Evolutionary conservation across 441 rosid genomes (phyloP), one percentile per base, ranked within the genome.

Genomic region (Syzygium syzygioides): DNA sequence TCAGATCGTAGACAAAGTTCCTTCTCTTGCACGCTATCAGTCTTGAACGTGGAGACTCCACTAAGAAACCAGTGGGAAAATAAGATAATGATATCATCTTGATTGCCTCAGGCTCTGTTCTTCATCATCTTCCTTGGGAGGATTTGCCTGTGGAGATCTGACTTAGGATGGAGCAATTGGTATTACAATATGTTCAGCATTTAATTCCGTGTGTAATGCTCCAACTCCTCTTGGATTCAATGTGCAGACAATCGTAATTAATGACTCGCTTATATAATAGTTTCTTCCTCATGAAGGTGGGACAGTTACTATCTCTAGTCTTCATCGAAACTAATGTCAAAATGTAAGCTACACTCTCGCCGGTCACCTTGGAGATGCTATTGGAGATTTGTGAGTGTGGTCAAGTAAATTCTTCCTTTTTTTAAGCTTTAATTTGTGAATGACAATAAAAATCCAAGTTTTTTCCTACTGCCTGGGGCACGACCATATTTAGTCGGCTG

Each of bases 381-480:
- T 32, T 68, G 45, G 79, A 19, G 79, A 68, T 68, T 19, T 68
- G 45, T 11, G 48, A 68, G 26, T 34, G 45, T 32, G 79, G 26
- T 20, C 11, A 55, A 25, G 59, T 55, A 7, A 20, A 55, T 55
- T 3, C 23, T 55, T 19, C 6, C 19, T 54, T 17, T 3, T 54
- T 64, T 18, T 64, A 7, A 32, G 0, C 34, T 62, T 62, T n/a
- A 6, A 62, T 62, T 14, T 62, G 71, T 62, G n/a, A n/a, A n/a
- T 14, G 20, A 62, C n/a, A 9, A 62, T n/a, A 9, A 62, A n/a
- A 62, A n/a, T 62, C 18, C 3, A 8, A 62, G 19, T 14, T 62
- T n/a, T 62, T 14, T 26, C 32, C 6, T 13, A 28, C 17, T 1
- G 1, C 17, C 17, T 4, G 2, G 0, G 2, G 4, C 34, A 4